Evolutionary conservation across 495 filamentous ascomycete genomes (phyloP).

Genomic region (Penicillium verhagenii): DNA sequence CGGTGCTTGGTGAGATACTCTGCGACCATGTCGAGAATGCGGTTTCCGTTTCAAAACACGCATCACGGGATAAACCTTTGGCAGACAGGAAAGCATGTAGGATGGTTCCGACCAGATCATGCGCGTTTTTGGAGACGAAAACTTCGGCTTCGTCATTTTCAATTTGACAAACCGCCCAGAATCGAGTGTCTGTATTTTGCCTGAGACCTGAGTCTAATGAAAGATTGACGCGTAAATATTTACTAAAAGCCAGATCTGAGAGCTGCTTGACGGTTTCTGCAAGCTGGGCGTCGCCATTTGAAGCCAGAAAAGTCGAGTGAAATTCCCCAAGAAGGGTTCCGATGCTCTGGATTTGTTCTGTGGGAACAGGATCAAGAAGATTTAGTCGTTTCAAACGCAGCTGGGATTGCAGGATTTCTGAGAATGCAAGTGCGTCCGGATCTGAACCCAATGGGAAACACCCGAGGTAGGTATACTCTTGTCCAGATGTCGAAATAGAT

Average conservation of each 20-base stretch:
- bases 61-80: constrained; percentile 45
- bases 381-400: constrained; percentile 44
- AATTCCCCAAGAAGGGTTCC: constrained; percentile 33
- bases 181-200: constrained; percentile 44
- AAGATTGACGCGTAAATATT: constrained; percentile 37
- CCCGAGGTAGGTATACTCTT: constrained; percentile 48
- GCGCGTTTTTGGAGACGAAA: constrained; percentile 55
- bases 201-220: constrained; percentile 57
- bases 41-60: constrained; percentile 53
- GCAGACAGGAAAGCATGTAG: constrained; percentile 58
- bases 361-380: constrained; percentile 46
- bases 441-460: constrained; percentile 58
- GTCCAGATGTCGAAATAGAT: constrained; percentile 47
- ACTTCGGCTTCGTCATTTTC: constrained; percentile 46
- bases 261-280: constrained; percentile 32
- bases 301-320: constrained; percentile 22
- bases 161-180: constrained; percentile 55
- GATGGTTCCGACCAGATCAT: constrained; percentile 48
- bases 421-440: constrained; percentile 41
- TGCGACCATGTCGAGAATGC: constrained; percentile 41
- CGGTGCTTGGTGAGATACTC: constrained; percentile 29
- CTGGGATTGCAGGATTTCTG: constrained; percentile 50
- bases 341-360: constrained; percentile 34
- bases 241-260: constrained; percentile 27
- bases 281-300: constrained; percentile 20